These are phyloP conservation scores for Flagelloscypha sp. DNA, from an alignment of 768 basidiomycete species.

Conservation along the genomic window DNA sequence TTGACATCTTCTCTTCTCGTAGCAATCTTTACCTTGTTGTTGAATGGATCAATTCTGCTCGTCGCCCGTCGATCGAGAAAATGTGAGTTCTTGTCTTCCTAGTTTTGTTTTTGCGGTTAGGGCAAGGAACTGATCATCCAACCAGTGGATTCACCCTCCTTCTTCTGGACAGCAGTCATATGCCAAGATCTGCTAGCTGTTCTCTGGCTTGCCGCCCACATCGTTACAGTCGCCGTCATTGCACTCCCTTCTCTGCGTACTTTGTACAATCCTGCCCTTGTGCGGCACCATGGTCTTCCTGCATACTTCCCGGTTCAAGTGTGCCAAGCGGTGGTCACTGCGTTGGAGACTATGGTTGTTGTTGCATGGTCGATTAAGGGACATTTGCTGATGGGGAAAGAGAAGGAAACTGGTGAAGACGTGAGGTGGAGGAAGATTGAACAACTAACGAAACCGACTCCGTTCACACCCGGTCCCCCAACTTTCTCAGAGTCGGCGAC, in stretches of 20 bases:
- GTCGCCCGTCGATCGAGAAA: conserved; percentile 18
- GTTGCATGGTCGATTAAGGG: conserved; percentile 20
- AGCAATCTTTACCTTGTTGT: conserved; percentile 22
- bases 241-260: conserved; percentile 9
- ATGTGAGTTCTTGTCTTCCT: no score
- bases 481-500: no score
- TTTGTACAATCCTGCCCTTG: conserved; percentile 13
- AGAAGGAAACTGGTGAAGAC: conserved; percentile 25
- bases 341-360: conserved; percentile 18
- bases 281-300: conserved; percentile 20
- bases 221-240: conserved; percentile 20
- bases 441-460: no score
- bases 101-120: no score
- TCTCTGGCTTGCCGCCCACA: conserved; percentile 24
- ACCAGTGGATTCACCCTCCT: no score
- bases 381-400: conserved; percentile 20
- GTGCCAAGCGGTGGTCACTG: conserved; percentile 20
- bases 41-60: conserved; percentile 19
- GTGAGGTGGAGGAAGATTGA: conserved; percentile 24
- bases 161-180: conserved; percentile 24
- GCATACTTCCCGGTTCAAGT: conserved; percentile 21
- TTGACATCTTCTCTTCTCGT: no score
- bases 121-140: no score
- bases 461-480: no score
- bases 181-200: conserved; percentile 22